Conservation (phyloP, 73 alveolate species). For the Paramecium pentaurelia region DNA sequence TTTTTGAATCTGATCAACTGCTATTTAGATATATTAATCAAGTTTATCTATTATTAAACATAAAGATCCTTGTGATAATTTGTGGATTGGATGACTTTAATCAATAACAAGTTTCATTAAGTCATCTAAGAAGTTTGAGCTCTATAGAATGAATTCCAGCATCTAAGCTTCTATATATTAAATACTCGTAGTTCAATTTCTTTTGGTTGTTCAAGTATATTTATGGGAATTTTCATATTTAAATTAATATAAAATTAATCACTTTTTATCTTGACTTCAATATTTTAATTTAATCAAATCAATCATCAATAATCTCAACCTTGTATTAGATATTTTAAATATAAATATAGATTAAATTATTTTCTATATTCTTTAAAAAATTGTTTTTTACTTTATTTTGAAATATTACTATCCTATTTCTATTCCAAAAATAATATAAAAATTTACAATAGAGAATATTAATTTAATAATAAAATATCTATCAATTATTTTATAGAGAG, state of each 20-base stretch:
- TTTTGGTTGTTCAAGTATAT: background rate
- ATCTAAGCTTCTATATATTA: background rate
- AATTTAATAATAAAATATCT: too few species aligned
- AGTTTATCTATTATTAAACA: background rate
- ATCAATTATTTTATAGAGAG: too few species aligned
- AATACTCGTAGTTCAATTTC: background rate
- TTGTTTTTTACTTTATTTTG: too few species aligned
- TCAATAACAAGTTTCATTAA: background rate
- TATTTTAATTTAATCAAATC: background rate
- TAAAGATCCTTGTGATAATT: background rate
- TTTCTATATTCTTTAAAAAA: too few species aligned
- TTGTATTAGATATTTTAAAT: too few species aligned
- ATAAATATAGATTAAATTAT: too few species aligned
- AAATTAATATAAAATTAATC: background rate
- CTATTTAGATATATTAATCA: background rate
- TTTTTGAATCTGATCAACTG: background rate
- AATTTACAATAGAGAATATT: too few species aligned
- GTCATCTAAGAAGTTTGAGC: background rate
- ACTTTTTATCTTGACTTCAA: background rate
- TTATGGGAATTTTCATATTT: conserved; percentile 18
- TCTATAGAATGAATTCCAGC: background rate
- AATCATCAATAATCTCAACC: background rate
- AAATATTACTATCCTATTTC: too few species aligned
- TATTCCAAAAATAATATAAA: too few species aligned
- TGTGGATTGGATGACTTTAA: background rate